phyloP scores from a whole-genome alignment of 2,329 filamentous ascomycete species.

The Ceratocystis colombiana region DNA sequence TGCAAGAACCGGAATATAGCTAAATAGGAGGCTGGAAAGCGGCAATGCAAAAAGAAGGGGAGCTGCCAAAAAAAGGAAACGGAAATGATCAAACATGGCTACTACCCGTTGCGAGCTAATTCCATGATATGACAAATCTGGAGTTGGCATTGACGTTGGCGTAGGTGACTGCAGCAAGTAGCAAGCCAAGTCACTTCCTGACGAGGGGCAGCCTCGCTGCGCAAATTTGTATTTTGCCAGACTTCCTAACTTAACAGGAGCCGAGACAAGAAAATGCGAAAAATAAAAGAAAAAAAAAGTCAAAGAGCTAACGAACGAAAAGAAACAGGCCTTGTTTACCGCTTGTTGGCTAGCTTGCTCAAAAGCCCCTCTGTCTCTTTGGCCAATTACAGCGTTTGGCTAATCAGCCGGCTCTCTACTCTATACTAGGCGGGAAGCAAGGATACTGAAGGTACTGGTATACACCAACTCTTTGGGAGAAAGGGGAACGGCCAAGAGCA shows the following conservation, averaged over 20 bases:
- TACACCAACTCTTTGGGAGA: neutral
- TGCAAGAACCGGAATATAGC: neutral
- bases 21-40: neutral
- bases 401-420: neutral
- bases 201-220: too few relatives aligned
- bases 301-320: neutral
- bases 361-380: neutral
- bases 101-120: constrained; percentile 3
- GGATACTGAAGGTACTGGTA: neutral
- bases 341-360: neutral
- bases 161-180: neutral
- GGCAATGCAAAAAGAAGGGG: constrained; percentile 1
- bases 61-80: neutral
- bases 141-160: constrained; percentile 8
- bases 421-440: constrained; percentile 7
- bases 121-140: neutral
- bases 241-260: neutral
- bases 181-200: too few relatives aligned
- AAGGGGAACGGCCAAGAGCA: neutral
- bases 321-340: neutral
- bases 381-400: constrained; percentile 2
- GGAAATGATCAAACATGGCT: neutral
- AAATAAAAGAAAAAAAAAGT: neutral
- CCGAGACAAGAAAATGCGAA: neutral
- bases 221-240: neutral